A percentile compares a stretch with the other conserved stretches of the same genome.
phyloP scores from a whole-genome alignment of 495 filamentous ascomycete species.

The Tuber calosporum region DNA sequence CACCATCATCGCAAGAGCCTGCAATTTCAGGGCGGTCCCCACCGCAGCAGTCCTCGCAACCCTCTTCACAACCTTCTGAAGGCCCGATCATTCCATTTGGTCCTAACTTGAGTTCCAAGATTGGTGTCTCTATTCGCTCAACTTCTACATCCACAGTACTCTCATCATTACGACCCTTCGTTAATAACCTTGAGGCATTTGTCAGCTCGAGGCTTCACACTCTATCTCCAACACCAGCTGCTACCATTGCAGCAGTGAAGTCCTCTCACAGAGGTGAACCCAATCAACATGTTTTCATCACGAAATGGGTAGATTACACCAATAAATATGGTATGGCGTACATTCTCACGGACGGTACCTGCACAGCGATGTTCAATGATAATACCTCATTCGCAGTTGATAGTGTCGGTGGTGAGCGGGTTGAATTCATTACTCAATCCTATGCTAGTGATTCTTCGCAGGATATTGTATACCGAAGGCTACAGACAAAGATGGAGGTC shows the following conservation, averaged over 20 bases:
- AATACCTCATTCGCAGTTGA: slow-evolving; percentile 58
- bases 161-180: slow-evolving; percentile 30
- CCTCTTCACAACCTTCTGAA: background rate
- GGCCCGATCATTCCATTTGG: slow-evolving; percentile 30
- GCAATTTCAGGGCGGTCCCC: background rate
- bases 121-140: slow-evolving; percentile 34
- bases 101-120: slow-evolving; percentile 30
- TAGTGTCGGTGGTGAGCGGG: slow-evolving; percentile 44
- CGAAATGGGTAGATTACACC: slow-evolving; percentile 93
- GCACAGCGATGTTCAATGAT: slow-evolving; percentile 71
- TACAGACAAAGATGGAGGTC: slow-evolving; percentile 54
- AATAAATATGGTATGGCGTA: slow-evolving; percentile 85
- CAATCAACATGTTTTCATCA: slow-evolving; percentile 49
- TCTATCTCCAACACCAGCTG: slow-evolving; percentile 29
- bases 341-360: slow-evolving; percentile 73
- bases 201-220: slow-evolving; percentile 17
- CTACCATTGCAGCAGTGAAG: slow-evolving; percentile 32
- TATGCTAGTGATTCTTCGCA: slow-evolving; percentile 41
- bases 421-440: slow-evolving; percentile 44
- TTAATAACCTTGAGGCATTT: slow-evolving; percentile 35
- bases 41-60: background rate
- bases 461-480: slow-evolving; percentile 50
- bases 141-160: slow-evolving; percentile 34
- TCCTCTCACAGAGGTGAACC: slow-evolving; percentile 30
- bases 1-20: background rate